Evolutionary conservation across 371 early-diverging fungal genomes (phyloP), one percentile per base, ranked within the genome.

Genomic region (Cokeromyces recurvatus): DNA sequence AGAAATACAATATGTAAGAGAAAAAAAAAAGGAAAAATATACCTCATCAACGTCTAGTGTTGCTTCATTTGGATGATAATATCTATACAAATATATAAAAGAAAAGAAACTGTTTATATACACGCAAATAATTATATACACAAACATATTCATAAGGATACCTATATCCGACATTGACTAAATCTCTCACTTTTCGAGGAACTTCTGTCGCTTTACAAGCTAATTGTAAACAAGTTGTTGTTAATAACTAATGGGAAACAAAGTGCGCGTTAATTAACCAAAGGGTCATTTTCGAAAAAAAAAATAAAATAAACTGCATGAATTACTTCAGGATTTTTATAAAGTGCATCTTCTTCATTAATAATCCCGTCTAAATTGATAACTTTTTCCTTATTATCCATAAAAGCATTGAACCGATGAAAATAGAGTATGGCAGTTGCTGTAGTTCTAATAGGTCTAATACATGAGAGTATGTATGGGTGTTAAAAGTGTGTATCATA

Each of bases 151-250:
- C 11, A 27, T 27, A 7, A 27, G 29, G 29, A 10, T 14, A 64
- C 74, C 74, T 50, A 43, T 75, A 75, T 2, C 76, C 66, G 16
- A 77, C 78, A 53, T 81, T 81, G 39, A 81, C 71, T 8, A 81
- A 31, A 59, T 81, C 81, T 25, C 81, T 64, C 29, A 81, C 66
- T 59, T 81, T 81, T 27, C 78, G 59, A 15, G 71, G 70, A 4
- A 66, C 66, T 43, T 81, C 81, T 7, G 73, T 78, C 23, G 68
- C 59, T 62, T 81, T 81, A 32, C 77, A 73, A 7, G 81, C 78
- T 20, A 81, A 57, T 48, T 71, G 71, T 25, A 80, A 39, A 39
- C 77, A 78, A 4, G 81, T 71, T n/a, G 64, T 67, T 10, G 70
- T 66, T 36, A 76, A 48, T 15, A 77, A 45, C 77, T 77, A 43